Evolutionary conservation across 1,139 yeast species (phyloP), one percentile per base, ranked within the genome.

Genomic region (Maudiozyma humilis): DNA sequence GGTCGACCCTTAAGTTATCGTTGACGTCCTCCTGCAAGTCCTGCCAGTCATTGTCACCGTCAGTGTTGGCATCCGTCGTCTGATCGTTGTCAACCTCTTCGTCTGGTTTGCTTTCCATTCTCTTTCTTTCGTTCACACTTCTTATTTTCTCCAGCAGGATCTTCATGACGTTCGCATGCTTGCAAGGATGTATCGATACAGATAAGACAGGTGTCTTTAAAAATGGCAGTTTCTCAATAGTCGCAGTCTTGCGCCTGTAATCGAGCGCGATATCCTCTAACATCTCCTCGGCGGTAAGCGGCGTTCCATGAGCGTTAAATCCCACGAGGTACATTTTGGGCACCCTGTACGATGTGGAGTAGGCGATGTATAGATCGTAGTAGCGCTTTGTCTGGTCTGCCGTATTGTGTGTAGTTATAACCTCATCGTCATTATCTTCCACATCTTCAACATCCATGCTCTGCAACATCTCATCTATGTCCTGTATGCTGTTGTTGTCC

Each of bases 291-390:
- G 98, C 96, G 20, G 84, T 71, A 31, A 91, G 68, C 1, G 98
- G 98, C 15, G 80, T 74, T 0, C 98, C 97, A 49, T 83, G 77
- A 15, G 79, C 72, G 56, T 79, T 80, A 68, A 80, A 91, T 0
- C 99, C 99, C 16, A 87, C 87, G 43, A 91, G 68, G 58, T 88
- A 93, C 73, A 93, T 73, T 69, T 93, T 88, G 32, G 99, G 99
- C 6, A 93, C 98, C 36, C 97, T 73, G 62, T 91, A 91, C 2
- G 96, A 85, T 0, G 98, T 89, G 17, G 96, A 87, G 63, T 91
- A 91, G 7, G 94, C 78, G 56, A 91, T 88, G 67, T 82, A 91
- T 45, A 91, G 68, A 64, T 91, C 96, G 63, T 89, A 91, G 51
- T 79, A 78, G 50, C 98, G 72, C 56, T 76, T 73, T 31, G 60